Percentiles rank a stretch among this genome's conserved stretches.
Conservation (phyloP, 805 yeast species). For the Yarrowia sp. region DNA sequence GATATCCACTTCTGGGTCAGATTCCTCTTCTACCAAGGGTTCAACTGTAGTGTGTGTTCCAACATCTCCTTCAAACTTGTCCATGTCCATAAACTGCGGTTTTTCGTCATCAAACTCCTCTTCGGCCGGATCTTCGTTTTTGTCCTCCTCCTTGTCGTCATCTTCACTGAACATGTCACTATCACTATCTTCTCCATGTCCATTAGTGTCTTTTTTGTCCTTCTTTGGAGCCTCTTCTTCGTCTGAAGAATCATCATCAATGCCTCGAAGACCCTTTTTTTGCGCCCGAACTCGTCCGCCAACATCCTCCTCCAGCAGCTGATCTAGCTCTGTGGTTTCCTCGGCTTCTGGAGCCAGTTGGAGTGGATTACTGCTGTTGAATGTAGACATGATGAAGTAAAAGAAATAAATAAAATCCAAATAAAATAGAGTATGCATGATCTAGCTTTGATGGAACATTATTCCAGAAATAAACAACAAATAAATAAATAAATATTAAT, state of each 20-base stretch:
- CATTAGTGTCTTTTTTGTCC: conserved; percentile 32
- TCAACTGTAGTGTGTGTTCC: conserved; percentile 26
- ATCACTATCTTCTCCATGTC: conserved; percentile 39
- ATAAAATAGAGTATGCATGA: too few relatives aligned
- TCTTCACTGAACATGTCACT: conserved; percentile 35
- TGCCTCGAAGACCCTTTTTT: conserved; percentile 24
- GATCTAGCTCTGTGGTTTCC: conserved; percentile 27
- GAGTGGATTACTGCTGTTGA: conserved; percentile 3
- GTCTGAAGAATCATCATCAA: conserved; percentile 10
- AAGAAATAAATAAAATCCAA: too few relatives aligned
- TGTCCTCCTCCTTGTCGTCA: conserved; percentile 31
- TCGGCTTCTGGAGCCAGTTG: conserved; percentile 26
- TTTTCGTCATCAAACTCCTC: conserved; percentile 26
- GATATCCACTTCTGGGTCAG: conserved; percentile 34
- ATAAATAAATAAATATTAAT: too few relatives aligned
- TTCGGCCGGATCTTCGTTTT: not conserved
- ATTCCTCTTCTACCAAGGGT: conserved; percentile 28
- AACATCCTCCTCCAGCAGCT: conserved; percentile 32
- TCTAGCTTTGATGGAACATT: too few relatives aligned
- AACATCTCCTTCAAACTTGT: conserved; percentile 39
- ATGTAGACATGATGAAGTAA: not conserved
- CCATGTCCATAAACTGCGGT: conserved; percentile 40
- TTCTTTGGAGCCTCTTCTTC: conserved; percentile 28
- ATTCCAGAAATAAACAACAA: too few relatives aligned
- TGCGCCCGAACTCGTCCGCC: conserved; percentile 27